Conservation (phyloP, 352 stramenopile species). For the Pythium angustatum region DNA sequence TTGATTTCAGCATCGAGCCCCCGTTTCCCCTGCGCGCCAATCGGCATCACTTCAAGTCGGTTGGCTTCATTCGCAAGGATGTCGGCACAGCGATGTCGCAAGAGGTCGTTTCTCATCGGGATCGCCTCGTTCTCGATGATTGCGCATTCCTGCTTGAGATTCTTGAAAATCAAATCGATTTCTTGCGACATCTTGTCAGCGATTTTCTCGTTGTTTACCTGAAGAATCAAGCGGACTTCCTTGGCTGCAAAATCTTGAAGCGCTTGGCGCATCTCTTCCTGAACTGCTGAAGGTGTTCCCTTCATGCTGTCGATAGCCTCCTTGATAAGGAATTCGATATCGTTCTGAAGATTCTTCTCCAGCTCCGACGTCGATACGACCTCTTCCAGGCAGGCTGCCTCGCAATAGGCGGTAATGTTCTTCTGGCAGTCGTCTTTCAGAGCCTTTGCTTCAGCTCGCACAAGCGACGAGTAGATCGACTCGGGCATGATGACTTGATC, state of each 20-base stretch:
- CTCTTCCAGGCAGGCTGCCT: conserved; percentile 62
- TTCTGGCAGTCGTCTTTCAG: conserved; percentile 61
- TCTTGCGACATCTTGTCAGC: conserved; percentile 45
- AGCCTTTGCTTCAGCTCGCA: conserved; percentile 71
- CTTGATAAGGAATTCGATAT: conserved; percentile 58
- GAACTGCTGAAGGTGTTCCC: conserved; percentile 45
- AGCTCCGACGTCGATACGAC: conserved; percentile 58
- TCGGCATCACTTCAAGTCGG: conserved; percentile 51
- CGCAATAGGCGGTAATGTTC: conserved; percentile 64
- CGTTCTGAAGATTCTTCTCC: conserved; percentile 51
- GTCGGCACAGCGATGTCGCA: conserved; percentile 53
- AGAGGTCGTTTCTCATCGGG: conserved; percentile 55
- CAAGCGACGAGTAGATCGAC: conserved; percentile 88
- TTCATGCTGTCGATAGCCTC: conserved; percentile 57
- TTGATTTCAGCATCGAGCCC: conserved; percentile 53
- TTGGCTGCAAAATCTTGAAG: conserved; percentile 56
- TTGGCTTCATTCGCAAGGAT: conserved; percentile 48
- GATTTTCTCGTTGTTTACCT: conserved; percentile 75
- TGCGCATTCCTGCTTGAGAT: conserved; percentile 53
- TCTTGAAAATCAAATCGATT: conserved; percentile 56
- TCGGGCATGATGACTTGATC: conserved; percentile 89
- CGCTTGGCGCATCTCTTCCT: conserved; percentile 61
- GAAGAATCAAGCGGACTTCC: conserved; percentile 69
- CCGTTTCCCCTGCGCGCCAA: conserved; percentile 45
- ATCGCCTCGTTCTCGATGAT: conserved; percentile 60